Base-by-base conservation (phyloP, 441 rosid genomes). In the Adansonia madagascariensis region DNA sequence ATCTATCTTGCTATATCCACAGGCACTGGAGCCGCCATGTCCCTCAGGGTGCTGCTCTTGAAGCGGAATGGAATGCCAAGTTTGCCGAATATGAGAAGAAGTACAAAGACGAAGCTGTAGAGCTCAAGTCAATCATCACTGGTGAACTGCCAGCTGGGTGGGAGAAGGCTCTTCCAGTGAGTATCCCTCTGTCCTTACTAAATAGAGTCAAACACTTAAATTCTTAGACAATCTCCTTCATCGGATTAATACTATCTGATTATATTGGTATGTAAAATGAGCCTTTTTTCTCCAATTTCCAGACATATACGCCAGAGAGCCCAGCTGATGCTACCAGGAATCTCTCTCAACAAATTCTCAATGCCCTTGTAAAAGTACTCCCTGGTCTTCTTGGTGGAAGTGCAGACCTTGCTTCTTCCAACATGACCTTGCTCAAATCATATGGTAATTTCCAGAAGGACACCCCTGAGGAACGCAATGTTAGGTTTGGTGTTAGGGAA, bases 1-100 rank as follows among this genome's bases (percentile, higher is more conserved):
- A 11, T 71, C 64, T 39, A 18, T 11, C 59, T 68, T 84, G 77
- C 44, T n/a, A 63, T 61, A 75, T 79, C 71, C 71, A 64, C 83
- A 97, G 99, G 85, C 99, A 94, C 79, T 97, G 99, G 99, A 90
- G 95, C 76, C 98, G 98, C 81, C 99, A 97, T 74, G 75, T 65
- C 20, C 79, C 92, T 12, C 84, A 72, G n/a, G 99, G 99, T 44
- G 88, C 91, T 75, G 63, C 94, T 62, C 82, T 92, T 77, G 99
- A 97, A 88, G 89, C 97, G 56, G 96, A 90, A 80, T 97, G 99
- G 99, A 95, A 85, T 65, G 88, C 96, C 60, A 89, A 89, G 84
- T 95, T 91, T 80, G 91, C 97, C 0, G 97, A 86, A 71, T 93
- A 94, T 81, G 97, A 91, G 86, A 91, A 92, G 92, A 97, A 93